These are phyloP conservation scores for Metschnikowia similis DNA, from an alignment of 805 yeast species.

Conservation along the genomic window DNA sequence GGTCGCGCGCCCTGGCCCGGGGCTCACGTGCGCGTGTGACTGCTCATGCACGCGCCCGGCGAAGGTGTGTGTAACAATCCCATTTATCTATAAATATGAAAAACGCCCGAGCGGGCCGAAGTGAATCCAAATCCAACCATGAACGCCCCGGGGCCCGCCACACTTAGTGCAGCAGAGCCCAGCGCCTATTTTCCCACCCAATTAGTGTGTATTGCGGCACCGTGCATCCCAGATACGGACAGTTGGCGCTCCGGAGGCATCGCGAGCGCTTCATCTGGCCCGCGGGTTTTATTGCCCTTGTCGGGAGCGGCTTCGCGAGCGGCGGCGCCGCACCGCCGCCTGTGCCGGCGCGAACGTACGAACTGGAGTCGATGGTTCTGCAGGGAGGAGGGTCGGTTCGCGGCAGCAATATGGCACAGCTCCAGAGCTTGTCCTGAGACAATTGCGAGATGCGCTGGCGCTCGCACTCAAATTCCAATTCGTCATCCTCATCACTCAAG, in stretches of 20 bases:
- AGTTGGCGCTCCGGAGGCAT: slow-evolving; percentile 6
- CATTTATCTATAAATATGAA: slow-evolving; percentile 2
- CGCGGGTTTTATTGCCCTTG: slow-evolving; percentile 28
- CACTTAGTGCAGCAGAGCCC: slow-evolving; percentile 5
- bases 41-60: not conserved
- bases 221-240: slow-evolving; percentile 13
- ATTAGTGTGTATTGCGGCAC: slow-evolving; percentile 18
- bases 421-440: slow-evolving; percentile 17
- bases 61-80: not conserved
- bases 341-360: slow-evolving; percentile 17
- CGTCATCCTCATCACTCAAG: not conserved
- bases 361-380: slow-evolving; percentile 17
- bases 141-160: not conserved
- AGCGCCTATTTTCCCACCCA: slow-evolving; percentile 18
- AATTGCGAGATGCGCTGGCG: slow-evolving; percentile 7
- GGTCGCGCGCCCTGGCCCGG: not conserved
- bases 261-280: slow-evolving; percentile 24
- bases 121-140: not conserved
- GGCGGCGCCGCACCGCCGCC: not conserved
- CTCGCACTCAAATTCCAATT: not conserved
- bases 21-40: slow-evolving; percentile 11
- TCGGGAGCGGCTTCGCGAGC: slow-evolving; percentile 5
- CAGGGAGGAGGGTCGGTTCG: slow-evolving; percentile 37
- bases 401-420: slow-evolving; percentile 46
- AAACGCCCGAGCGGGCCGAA: not conserved